Percentiles rank a stretch among this genome's conserved stretches.
Evolutionary conservation across 345 rosid genomes (phyloP).

Genomic region (Eucalyptus tenuipes): DNA sequence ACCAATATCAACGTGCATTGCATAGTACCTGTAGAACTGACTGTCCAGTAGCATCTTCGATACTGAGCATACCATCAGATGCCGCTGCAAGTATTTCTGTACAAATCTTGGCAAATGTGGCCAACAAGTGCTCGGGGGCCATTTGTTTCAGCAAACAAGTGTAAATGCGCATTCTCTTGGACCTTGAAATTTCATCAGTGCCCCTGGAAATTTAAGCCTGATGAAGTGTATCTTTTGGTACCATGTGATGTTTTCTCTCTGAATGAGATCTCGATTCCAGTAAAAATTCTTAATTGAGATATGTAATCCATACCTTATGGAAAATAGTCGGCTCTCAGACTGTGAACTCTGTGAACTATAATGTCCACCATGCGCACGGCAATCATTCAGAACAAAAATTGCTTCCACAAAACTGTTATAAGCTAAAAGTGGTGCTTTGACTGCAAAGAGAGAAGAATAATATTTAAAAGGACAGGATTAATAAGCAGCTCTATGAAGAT

Average conservation of each 20-base stretch:
- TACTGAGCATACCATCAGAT: constrained; percentile 76
- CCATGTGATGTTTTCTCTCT: neutral
- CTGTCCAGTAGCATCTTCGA: constrained; percentile 64
- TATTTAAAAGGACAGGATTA: neutral
- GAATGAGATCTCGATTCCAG: neutral
- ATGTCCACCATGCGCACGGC: constrained; percentile 49
- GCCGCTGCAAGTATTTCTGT: constrained; percentile 93
- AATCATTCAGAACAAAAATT: constrained; percentile 75
- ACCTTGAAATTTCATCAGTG: constrained; percentile 53
- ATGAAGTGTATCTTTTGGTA: neutral
- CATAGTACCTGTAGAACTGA: constrained; percentile 71
- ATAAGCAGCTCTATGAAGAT: neutral
- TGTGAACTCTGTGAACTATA: constrained; percentile 37
- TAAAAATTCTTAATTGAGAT: neutral
- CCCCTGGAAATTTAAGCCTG: constrained; percentile 41
- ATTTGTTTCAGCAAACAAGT: constrained; percentile 77
- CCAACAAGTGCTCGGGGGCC: constrained; percentile 94
- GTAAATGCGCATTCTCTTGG: constrained; percentile 84
- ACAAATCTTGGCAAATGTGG: constrained; percentile 93
- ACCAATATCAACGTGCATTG: neutral
- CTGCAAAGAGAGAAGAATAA: constrained; percentile 19
- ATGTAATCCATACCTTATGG: constrained; percentile 40
- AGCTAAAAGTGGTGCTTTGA: constrained; percentile 91
- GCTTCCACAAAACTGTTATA: constrained; percentile 98
- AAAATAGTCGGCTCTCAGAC: constrained; percentile 45